Evolutionary conservation across 2,329 filamentous ascomycete species (phyloP).

Genomic region (Claviceps sp.): DNA sequence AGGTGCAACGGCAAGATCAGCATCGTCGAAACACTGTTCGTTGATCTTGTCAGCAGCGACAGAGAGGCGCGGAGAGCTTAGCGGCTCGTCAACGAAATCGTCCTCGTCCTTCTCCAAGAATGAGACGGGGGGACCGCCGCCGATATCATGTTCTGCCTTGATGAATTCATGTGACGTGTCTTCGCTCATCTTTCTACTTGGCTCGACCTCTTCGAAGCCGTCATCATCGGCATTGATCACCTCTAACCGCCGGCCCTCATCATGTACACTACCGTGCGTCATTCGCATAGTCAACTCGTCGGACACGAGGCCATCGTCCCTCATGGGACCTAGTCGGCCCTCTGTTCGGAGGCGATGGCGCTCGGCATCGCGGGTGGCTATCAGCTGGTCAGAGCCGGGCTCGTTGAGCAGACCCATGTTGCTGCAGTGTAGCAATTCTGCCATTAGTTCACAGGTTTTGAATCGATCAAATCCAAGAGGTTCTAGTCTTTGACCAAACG

Average conservation of each 20-base stretch:
- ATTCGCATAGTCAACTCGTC: conserved; percentile 52
- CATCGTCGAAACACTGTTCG: conserved; percentile 38
- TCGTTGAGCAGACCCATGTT: conserved; percentile 97
- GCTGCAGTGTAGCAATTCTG: conserved; percentile 90
- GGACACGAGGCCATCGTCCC: conserved; percentile 24
- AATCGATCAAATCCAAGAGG: conserved; percentile 94
- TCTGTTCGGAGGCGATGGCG: conserved; percentile 66
- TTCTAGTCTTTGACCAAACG: conserved; percentile 83
- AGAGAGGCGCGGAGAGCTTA: conserved; percentile 53
- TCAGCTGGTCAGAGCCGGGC: conserved; percentile 74
- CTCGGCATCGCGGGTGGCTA: conserved; percentile 65
- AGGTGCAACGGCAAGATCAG: conserved; percentile 42
- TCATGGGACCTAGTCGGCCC: conserved; percentile 47
- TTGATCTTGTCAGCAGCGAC: conserved; percentile 45
- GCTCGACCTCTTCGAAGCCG: conserved; percentile 80
- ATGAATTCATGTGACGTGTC: conserved; percentile 58
- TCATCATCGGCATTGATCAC: conserved; percentile 77
- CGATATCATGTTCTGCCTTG: conserved; percentile 42
- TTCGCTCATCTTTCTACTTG: conserved; percentile 56
- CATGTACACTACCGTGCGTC: conserved; percentile 28
- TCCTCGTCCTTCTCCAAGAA: conserved; percentile 45
- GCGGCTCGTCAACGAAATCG: conserved; percentile 66
- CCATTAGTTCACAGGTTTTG: conserved; percentile 98
- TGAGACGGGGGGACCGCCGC: conserved; percentile 14
- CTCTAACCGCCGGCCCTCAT: conserved; percentile 58